phyloP scores from a whole-genome alignment of 2,329 filamentous ascomycete species.

The Monosporascus sp. region DNA sequence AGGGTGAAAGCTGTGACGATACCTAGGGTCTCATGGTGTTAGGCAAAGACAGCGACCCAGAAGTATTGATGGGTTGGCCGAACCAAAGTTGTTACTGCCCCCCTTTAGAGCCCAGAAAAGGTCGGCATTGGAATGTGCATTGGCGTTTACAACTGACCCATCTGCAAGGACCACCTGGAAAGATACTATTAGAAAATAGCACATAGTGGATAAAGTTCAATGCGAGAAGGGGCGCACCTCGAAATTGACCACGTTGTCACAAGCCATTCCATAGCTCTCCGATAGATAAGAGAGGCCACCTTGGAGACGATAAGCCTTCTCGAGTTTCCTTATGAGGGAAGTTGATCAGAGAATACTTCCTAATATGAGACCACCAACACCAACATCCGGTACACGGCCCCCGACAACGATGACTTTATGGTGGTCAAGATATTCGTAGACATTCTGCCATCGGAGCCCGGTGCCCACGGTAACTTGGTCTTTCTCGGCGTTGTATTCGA shows the following conservation, averaged over 20 bases:
- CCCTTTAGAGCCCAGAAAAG: constrained; percentile 7
- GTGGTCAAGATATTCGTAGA: constrained; percentile 8
- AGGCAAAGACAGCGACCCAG: background rate
- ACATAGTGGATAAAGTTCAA: background rate
- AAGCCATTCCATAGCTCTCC: constrained; percentile 9
- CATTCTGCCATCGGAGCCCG: constrained; percentile 7
- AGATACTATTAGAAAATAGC: constrained; percentile 4
- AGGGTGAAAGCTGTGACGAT: constrained; percentile 1
- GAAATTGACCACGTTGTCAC: constrained; percentile 11
- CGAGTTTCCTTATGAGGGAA: background rate
- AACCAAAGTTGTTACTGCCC: constrained; percentile 7
- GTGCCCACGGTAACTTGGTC: constrained; percentile 1
- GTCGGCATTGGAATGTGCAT: constrained; percentile 2
- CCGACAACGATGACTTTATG: constrained; percentile 6
- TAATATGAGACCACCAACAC: constrained; percentile 9
- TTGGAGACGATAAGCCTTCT: background rate
- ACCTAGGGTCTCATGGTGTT: background rate
- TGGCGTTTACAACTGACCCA: constrained; percentile 13
- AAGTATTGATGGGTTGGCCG: background rate
- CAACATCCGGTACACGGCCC: constrained; percentile 6
- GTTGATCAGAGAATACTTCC: constrained; percentile 1
- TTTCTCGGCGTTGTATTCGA: constrained; percentile 2
- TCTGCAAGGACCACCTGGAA: constrained; percentile 15
- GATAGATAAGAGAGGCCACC: constrained; percentile 11
- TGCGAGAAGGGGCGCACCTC: constrained; percentile 1